Base-by-base conservation (phyloP, 352 stramenopile species). In the Globisporangium sylvaticum region DNA sequence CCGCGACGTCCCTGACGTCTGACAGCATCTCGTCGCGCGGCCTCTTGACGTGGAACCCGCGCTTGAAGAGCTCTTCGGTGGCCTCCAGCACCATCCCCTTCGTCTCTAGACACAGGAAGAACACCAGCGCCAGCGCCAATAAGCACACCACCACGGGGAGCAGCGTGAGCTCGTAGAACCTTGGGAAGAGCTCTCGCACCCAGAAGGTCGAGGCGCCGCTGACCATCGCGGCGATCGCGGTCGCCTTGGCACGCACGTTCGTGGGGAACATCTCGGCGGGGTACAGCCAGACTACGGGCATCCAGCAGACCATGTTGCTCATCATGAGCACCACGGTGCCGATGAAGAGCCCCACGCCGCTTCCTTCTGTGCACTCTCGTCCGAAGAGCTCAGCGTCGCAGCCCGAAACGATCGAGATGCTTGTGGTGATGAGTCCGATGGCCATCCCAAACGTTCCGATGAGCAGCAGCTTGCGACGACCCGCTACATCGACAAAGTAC, bases 181-280 rank as follows among this genome's bases (percentile, higher is more conserved):
- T 54, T 6, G 64, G 64, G 22, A 69, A 69, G 8, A 69, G 46
- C 34, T 69, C 57, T 15, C 57, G 64, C 2, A 55, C 64, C 64
- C 64, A 69, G 18, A 69, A 69, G 0, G 58, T 24, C 22, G 55
- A 69, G 14, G 32, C 31, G 22, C 64, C 64, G 56, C 81, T 86
- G 32, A 76, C 55, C 66, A 62, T 68, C 24, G 72, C 80, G 39
- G 72, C 75, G 48, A 85, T 37, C 20, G 77, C 78, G 29, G 84
- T 76, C 52, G 76, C 79, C 18, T 75, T 77, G 14, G 78, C 78
- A 4, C 81, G 79, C 7, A 87, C 75, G n/a, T 70, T 73, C 12
- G 83, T 68, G 2, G 79, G 71, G 64, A 87, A 88, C n/a, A 84
- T 74, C 70, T 89, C 80, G 22, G 75, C 67, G 0, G 79, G 79